Evolutionary conservation across 2,329 filamentous ascomycete species (phyloP).

Genomic region (Neopestalotiopsis sp.): DNA sequence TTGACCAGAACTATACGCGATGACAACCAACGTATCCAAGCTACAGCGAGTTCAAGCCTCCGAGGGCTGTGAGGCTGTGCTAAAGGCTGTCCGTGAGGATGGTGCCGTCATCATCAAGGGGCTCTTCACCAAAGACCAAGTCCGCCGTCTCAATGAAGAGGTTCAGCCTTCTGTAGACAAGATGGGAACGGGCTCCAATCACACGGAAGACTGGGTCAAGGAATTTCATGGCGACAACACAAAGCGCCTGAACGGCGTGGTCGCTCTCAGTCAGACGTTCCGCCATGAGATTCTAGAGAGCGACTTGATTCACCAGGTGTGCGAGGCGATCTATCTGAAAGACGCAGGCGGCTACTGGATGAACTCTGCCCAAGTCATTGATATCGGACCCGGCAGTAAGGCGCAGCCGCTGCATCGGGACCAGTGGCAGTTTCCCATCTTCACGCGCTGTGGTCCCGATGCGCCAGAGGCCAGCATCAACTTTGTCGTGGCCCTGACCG

Average conservation of each 20-base stretch:
- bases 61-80: constrained; percentile 22
- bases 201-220: constrained; percentile 28
- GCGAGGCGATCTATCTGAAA: constrained; percentile 29
- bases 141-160: constrained; percentile 30
- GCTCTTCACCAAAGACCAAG: constrained; percentile 29
- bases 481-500: constrained; percentile 34
- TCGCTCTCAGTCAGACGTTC: constrained; percentile 33
- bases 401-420: constrained; percentile 37
- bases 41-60: constrained; percentile 25
- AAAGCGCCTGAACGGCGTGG: constrained; percentile 31
- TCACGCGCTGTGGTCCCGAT: constrained; percentile 31
- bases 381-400: constrained; percentile 22
- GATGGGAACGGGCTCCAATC: constrained; percentile 26
- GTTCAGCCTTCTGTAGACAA: constrained; percentile 29
- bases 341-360: constrained; percentile 35
- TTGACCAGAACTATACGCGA: constrained; percentile 11
- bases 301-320: constrained; percentile 35
- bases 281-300: constrained; percentile 35
- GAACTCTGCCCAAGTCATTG: constrained; percentile 22
- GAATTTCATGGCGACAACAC: constrained; percentile 34
- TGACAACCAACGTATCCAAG: constrained; percentile 20
- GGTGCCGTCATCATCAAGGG: constrained; percentile 35
- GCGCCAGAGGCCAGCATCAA: constrained; percentile 33
- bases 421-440: constrained; percentile 34
- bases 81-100: constrained; percentile 27